Conservation (phyloP, 257 asterid genomes). For the Salvia splendens region DNA sequence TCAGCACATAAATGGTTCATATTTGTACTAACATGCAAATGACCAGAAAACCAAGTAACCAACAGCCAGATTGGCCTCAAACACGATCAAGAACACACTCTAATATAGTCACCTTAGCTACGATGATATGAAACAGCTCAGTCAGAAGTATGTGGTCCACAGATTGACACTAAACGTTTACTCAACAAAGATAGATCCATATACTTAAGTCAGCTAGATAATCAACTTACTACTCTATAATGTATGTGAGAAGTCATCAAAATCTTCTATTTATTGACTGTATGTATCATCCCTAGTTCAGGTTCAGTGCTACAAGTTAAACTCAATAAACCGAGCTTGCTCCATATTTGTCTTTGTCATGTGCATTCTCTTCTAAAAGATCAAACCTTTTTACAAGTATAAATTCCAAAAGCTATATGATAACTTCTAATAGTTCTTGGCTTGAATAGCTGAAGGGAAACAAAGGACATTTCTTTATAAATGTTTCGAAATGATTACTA, state of each 20-base stretch:
- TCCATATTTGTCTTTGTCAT: conserved; percentile 7
- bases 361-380: conserved; percentile 11
- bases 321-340: neutral
- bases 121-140: neutral
- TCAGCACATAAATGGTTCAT: neutral
- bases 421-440: neutral
- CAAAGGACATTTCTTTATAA: neutral
- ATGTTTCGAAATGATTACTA: conserved; percentile 2
- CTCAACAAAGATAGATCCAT: neutral
- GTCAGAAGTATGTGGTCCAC: neutral
- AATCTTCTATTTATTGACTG: neutral
- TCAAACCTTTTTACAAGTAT: conserved; percentile 8
- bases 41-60: neutral
- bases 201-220: neutral
- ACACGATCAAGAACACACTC: neutral
- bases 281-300: neutral
- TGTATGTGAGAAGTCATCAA: neutral
- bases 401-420: neutral
- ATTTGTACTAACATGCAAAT: neutral
- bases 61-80: neutral
- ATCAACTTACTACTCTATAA: neutral
- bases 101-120: neutral
- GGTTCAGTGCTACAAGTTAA: neutral
- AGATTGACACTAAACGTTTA: neutral
- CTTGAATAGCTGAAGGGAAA: neutral